Evolutionary conservation across 2,329 filamentous ascomycete species (phyloP), one percentile per base, ranked within the genome.

Genomic region (Chaetomiaceae sp.): DNA sequence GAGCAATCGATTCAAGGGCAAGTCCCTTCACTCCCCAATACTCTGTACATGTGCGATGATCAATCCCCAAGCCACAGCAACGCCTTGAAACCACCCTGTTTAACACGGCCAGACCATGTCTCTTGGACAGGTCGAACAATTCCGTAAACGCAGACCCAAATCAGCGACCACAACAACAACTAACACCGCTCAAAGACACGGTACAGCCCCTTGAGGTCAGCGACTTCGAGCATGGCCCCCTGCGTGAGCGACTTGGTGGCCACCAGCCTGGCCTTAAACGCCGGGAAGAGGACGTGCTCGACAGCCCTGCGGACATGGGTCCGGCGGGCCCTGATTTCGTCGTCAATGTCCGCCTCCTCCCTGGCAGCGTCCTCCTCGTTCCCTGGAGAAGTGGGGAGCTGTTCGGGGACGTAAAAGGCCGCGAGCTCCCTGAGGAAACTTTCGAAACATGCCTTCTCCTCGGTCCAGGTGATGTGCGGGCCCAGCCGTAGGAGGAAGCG

Each of bases 111-210:
- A n/a, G n/a, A 27, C 25, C 25, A 27, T 2, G 25, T 10, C 25
- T 27, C 25, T 10, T 27, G 25, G n/a, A n/a, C n/a, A n/a, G n/a
- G n/a, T n/a, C n/a, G n/a, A n/a, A n/a, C n/a, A 27, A 27, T 27
- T 6, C 6, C 25, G 10, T 6, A 27, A 10, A 3, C 25, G 12
- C 30, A 33, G 5, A 33, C 30, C 7, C 30, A 33, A 5, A 7
- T 13, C 10, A 10, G 30, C 30, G 6, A 27, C 25, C 25, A 7
- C 30, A 33, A 12, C 14, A 23, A 7, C 13, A 0, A 14, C 16
- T 54, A 97, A 67, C 93, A 97, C 48, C 93, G 75, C 70, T 99
- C 93, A 74, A 99, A 99, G 3, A 97, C 91, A 40, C 88, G 76
- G 68, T 99, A 99, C 51, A 99, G 66, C 0, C 91, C 90, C 68